These are phyloP conservation scores for Tanozyma kutaoensis DNA, from an alignment of 805 yeast species.

Conservation along the genomic window DNA sequence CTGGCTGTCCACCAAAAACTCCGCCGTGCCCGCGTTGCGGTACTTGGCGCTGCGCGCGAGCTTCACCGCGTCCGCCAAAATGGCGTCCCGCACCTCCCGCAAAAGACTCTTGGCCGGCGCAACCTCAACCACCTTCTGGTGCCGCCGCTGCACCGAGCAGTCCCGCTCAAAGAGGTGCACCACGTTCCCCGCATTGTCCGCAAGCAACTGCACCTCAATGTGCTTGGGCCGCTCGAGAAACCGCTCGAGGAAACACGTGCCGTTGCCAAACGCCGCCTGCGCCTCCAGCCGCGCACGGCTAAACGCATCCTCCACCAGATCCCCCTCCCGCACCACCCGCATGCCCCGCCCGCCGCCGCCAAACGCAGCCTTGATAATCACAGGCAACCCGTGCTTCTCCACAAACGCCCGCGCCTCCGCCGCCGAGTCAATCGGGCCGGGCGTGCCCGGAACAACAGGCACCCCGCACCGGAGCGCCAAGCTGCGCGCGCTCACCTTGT, in stretches of 20 bases:
- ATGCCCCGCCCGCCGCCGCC: slow-evolving; percentile 99
- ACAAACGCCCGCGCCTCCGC: slow-evolving; percentile 76
- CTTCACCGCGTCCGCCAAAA: slow-evolving; percentile 87
- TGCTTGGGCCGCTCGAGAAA: slow-evolving; percentile 93
- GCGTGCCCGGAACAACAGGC: slow-evolving; percentile 96
- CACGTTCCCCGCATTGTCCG: slow-evolving; percentile 88
- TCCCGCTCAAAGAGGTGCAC: slow-evolving; percentile 95
- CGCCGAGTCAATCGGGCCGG: slow-evolving; percentile 81
- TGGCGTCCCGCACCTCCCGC: slow-evolving; percentile 72
- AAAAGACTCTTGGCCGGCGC: slow-evolving; percentile 96
- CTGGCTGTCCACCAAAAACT: slow-evolving; percentile 84
- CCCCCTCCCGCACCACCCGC: slow-evolving; percentile 98
- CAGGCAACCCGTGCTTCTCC: slow-evolving; percentile 80
- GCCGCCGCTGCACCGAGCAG: slow-evolving; percentile 99
- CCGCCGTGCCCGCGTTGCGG: slow-evolving; percentile 97
- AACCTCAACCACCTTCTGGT: slow-evolving; percentile 95
- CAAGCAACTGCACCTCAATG: slow-evolving; percentile 92
- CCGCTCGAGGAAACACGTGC: slow-evolving; percentile 95
- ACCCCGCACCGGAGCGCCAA: slow-evolving; percentile 73
- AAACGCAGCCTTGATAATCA: slow-evolving; percentile 94
- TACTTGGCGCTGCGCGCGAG: slow-evolving; percentile 82
- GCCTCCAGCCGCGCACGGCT: slow-evolving; percentile 92
- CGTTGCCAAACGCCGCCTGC: slow-evolving; percentile 90
- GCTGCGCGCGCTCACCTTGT: slow-evolving; percentile 87
- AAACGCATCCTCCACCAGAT: slow-evolving; percentile 83